Evolutionary conservation across 1,139 yeast species (phyloP).

Genomic region (Yamadazyma buinensis): DNA sequence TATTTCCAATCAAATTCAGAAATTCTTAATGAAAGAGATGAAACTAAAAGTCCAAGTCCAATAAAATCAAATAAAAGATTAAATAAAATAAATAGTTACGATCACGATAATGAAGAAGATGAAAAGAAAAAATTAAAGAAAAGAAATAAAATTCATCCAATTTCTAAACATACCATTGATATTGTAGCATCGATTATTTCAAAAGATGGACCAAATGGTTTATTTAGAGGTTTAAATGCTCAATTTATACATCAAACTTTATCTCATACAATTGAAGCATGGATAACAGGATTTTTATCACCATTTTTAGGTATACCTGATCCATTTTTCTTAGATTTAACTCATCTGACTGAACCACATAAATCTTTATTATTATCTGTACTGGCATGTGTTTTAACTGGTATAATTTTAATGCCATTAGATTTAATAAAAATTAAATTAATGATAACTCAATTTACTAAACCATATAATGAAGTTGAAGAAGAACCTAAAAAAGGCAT

Average conservation of each 20-base stretch:
- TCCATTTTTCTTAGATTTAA: conserved; percentile 79
- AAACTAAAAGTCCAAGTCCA: not conserved
- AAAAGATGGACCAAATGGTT: conserved; percentile 79
- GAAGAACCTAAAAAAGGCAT: not conserved
- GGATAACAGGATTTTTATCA: conserved; percentile 86
- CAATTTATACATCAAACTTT: conserved; percentile 76
- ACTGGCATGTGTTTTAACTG: conserved; percentile 69
- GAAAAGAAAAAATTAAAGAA: conserved; percentile 9
- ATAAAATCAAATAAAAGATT: not conserved
- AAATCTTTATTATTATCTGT: conserved; percentile 65
- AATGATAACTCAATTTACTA: conserved; percentile 55
- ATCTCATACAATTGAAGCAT: conserved; percentile 77
- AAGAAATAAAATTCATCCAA: conserved; percentile 47
- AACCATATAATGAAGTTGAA: conserved; percentile 12
- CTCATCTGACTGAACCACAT: conserved; percentile 76
- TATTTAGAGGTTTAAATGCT: conserved; percentile 85
- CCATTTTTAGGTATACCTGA: conserved; percentile 86
- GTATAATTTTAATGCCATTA: conserved; percentile 74
- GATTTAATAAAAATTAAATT: conserved; percentile 77
- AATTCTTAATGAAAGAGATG: not conserved
- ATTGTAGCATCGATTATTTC: conserved; percentile 65
- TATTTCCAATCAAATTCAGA: conserved; percentile 38
- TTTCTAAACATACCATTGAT: conserved; percentile 66
- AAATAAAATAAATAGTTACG: not conserved
- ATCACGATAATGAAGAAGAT: conserved; percentile 6